Conservation (phyloP, 805 yeast genomes). For the Candida ipomoeae region DNA sequence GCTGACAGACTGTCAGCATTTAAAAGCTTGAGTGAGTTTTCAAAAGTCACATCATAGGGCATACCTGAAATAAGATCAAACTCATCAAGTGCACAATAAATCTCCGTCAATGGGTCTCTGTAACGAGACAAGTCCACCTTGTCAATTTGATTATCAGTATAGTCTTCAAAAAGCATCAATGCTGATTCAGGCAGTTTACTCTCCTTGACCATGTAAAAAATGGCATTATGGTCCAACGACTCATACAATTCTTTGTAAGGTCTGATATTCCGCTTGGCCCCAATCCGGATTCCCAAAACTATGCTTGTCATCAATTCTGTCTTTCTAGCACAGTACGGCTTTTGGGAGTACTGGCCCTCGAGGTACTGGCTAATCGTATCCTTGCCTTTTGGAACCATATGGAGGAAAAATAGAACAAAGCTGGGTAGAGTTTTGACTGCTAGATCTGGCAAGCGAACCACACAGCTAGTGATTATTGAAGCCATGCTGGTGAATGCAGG, state of each 20-base stretch:
- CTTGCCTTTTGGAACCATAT: background rate
- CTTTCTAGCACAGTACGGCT: constrained; percentile 1
- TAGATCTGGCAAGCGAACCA: constrained; percentile 19
- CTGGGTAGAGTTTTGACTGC: constrained; percentile 24
- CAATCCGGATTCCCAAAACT: constrained; percentile 37
- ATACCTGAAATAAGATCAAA: constrained; percentile 63
- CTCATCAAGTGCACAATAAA: constrained; percentile 56
- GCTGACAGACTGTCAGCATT: constrained; percentile 25
- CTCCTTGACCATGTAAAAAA: constrained; percentile 30
- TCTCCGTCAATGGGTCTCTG: constrained; percentile 13
- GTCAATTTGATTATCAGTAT: constrained; percentile 3
- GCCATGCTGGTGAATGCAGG: constrained; percentile 25
- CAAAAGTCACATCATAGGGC: constrained; percentile 53
- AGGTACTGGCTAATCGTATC: background rate
- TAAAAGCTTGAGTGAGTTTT: constrained; percentile 45
- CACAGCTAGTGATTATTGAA: constrained; percentile 31
- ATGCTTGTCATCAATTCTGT: constrained; percentile 20
- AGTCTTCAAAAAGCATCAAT: constrained; percentile 47
- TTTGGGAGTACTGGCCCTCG: background rate
- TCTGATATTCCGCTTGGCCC: constrained; percentile 26
- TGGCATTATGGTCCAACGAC: constrained; percentile 23
- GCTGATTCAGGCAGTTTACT: constrained; percentile 39
- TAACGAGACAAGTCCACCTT: background rate
- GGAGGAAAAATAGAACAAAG: constrained; percentile 24
- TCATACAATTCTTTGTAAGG: constrained; percentile 27